Conservation (phyloP, 768 basidiomycete species). For the Leccinum olivaceopallidum region DNA sequence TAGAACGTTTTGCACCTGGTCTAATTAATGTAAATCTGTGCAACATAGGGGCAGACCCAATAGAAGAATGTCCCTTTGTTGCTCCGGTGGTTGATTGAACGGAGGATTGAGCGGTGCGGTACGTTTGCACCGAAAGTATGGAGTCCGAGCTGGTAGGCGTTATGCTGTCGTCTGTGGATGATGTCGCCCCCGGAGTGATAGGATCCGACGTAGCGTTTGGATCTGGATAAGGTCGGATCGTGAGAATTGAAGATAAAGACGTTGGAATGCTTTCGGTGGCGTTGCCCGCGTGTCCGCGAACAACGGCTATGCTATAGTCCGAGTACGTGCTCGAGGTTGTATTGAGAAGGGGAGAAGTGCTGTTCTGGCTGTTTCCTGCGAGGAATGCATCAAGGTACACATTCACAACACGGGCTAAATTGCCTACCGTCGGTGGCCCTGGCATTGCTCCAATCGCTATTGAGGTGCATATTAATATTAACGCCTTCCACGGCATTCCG, state of each 20-base stretch:
- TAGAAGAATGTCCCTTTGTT: slow-evolving; percentile 77
- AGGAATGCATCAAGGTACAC: slow-evolving; percentile 15
- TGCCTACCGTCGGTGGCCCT: slow-evolving; percentile 37
- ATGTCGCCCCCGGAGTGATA: slow-evolving; percentile 38
- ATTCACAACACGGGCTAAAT: slow-evolving; percentile 7
- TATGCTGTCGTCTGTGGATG: slow-evolving; percentile 28
- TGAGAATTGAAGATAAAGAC: slow-evolving; percentile 72
- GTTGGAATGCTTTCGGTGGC: slow-evolving; percentile 43
- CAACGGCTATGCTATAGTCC: slow-evolving; percentile 71
- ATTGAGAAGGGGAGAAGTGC: slow-evolving; percentile 57
- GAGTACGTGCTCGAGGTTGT: slow-evolving; percentile 45
- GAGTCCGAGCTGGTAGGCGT: slow-evolving; percentile 47
- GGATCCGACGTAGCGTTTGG: slow-evolving; percentile 46
- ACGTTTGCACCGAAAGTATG: slow-evolving; percentile 56
- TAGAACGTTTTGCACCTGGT: slow-evolving; percentile 63
- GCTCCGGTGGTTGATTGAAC: slow-evolving; percentile 58
- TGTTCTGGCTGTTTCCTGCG: slow-evolving; percentile 41
- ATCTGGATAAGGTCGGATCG: slow-evolving; percentile 58
- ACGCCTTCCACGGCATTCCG: slow-evolving; percentile 55
- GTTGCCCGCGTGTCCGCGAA: slow-evolving; percentile 49
- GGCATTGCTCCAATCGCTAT: slow-evolving; percentile 43
- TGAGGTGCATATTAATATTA: slow-evolving; percentile 47
- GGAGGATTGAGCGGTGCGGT: slow-evolving; percentile 59
- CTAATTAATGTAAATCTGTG: slow-evolving; percentile 89
- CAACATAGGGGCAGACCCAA: slow-evolving; percentile 56